Conservation (phyloP, 768 basidiomycete genomes). For the Boletus subcaerulescens region DNA sequence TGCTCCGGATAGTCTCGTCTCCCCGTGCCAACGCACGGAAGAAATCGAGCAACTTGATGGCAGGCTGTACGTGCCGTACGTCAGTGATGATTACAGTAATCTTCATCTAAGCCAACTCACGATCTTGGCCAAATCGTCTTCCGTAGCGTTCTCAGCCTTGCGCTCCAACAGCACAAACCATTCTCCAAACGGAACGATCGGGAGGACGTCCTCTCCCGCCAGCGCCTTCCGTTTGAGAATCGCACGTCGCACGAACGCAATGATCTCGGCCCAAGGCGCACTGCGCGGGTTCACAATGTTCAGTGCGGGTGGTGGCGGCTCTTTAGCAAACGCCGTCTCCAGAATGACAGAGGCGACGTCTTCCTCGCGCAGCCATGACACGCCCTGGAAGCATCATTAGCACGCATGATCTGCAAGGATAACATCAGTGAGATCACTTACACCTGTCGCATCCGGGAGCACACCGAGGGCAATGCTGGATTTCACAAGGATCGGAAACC, state of each 20-base stretch:
- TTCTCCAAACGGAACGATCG: slow-evolving; percentile 32
- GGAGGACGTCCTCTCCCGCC: slow-evolving; percentile 10
- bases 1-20: slow-evolving; percentile 7
- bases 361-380: slow-evolving; percentile 45
- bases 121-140: slow-evolving; percentile 29
- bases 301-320: slow-evolving; percentile 20
- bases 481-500: slow-evolving; percentile 45
- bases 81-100: background rate
- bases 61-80: slow-evolving; percentile 20
- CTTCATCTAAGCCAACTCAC: slow-evolving; percentile 19
- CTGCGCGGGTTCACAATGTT: slow-evolving; percentile 41
- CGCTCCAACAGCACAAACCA: slow-evolving; percentile 33
- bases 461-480: slow-evolving; percentile 27
- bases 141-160: slow-evolving; percentile 14
- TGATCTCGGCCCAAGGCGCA: slow-evolving; percentile 31
- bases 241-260: slow-evolving; percentile 21
- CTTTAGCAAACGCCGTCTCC: slow-evolving; percentile 24
- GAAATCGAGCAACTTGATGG: slow-evolving; percentile 35
- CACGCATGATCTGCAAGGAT: background rate
- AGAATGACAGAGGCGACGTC: slow-evolving; percentile 34
- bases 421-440: slow-evolving; percentile 16
- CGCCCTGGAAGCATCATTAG: slow-evolving; percentile 2
- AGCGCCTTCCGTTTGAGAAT: slow-evolving; percentile 12
- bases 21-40: slow-evolving; percentile 24
- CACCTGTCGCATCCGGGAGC: slow-evolving; percentile 30